phyloP scores from a whole-genome alignment of 2,329 filamentous ascomycete species.

The Sporothrix variecibatus region DNA sequence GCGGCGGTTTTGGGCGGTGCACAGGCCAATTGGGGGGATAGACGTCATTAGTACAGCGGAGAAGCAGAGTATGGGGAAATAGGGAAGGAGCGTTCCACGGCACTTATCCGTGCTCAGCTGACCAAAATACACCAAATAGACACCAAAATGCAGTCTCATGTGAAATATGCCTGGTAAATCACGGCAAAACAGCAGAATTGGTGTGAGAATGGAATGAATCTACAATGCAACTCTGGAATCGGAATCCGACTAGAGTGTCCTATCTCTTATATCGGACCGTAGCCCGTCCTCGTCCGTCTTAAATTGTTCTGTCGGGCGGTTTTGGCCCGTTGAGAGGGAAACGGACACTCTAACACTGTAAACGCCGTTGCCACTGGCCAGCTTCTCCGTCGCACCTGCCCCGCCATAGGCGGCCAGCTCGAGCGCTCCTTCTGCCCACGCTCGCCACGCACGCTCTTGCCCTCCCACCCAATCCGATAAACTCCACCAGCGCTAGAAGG shows the following conservation, averaged over 20 bases:
- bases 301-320: background rate
- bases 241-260: background rate
- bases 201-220: background rate
- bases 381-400: constrained; percentile 22
- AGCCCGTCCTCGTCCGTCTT: background rate
- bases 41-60: constrained; percentile 19
- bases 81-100: constrained; percentile 4
- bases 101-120: background rate
- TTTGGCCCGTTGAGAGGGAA: background rate
- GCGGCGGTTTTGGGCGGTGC: constrained; percentile 10
- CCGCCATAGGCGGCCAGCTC: constrained; percentile 15
- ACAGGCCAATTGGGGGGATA: constrained; percentile 7
- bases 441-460: background rate
- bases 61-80: background rate
- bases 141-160: background rate
- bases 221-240: background rate
- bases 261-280: background rate
- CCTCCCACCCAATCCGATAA: constrained; percentile 3
- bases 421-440: background rate
- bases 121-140: background rate
- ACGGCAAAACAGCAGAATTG: background rate
- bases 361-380: background rate
- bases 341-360: background rate
- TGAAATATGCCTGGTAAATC: background rate
- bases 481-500: constrained; percentile 15